phyloP scores from a whole-genome alignment of 164 flowering plant species.

The Annona squamosa region DNA sequence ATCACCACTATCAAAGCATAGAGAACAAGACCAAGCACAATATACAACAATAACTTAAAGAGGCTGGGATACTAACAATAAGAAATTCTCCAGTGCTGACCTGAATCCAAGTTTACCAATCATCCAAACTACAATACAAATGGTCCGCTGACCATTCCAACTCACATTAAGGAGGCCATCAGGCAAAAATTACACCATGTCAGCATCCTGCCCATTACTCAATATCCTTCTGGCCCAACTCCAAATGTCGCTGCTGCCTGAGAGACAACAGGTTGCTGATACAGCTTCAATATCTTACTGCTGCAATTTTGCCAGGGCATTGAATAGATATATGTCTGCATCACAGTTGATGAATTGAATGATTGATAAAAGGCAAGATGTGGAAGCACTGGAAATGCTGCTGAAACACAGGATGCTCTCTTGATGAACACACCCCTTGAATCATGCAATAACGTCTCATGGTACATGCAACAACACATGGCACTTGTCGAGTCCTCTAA shows the following conservation, averaged over 20 bases:
- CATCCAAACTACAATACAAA: too few relatives aligned
- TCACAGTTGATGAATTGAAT: background rate
- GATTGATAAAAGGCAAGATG: background rate
- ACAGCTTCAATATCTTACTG: background rate
- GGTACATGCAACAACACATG: background rate
- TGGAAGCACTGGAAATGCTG: background rate
- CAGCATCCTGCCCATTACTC: too few relatives aligned
- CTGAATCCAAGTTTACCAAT: too few relatives aligned
- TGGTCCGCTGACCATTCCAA: too few relatives aligned
- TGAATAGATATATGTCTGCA: background rate
- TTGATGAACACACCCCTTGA: background rate
- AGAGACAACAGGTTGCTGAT: background rate
- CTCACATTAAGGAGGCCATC: background rate
- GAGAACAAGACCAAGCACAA: too few relatives aligned
- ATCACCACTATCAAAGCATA: too few relatives aligned
- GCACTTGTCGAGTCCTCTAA: background rate
- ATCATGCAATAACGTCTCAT: background rate
- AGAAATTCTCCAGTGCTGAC: too few relatives aligned
- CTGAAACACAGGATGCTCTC: background rate
- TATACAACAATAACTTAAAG: too few relatives aligned
- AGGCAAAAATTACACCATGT: background rate
- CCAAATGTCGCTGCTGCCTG: background rate
- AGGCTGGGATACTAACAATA: too few relatives aligned
- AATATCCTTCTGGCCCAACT: background rate
- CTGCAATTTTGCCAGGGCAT: background rate